Evolutionary conservation across 1,139 yeast genomes (phyloP), one percentile per base, ranked within the genome.

Genomic region (Sugiyamaella novakii): DNA sequence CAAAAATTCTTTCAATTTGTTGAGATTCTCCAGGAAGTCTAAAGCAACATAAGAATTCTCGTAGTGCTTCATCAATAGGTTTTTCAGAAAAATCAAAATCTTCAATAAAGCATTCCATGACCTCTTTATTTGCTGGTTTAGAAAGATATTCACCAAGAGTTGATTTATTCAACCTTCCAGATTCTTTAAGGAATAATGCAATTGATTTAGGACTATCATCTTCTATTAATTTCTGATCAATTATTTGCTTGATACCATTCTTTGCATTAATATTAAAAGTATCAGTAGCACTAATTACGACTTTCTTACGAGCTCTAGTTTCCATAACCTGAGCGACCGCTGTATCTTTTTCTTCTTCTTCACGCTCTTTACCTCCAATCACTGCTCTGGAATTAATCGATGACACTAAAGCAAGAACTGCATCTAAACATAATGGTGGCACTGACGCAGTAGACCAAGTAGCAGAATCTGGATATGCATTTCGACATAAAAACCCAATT

Each of bases 21-120:
- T 89, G 98, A 0, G 97, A 84, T 68, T 94, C 99, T 45, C 99
- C 99, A 0, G 98, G 98, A 49, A 94, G 75, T 66, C 99, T 79
- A 64, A 94, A 92, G 12, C 87, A 78, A 47, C 87, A 85, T 57
- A 94, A 74, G 54, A 94, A 68, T 47, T 87, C 77, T 59, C 99
- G 77, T 51, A 94, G 73, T 0, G 97, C 97, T 66, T 92, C 98
- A 67, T 94, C 98, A 1, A 94, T 89, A 60, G 98, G 77, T 58
- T 86, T 73, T 40, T 80, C 84, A 30, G 75, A 70, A 62, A 91
- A 92, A 54, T 91, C 94, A 67, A 91, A 85, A 49, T 81, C 69
- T 3, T 74, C 73, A 55, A 92, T 79, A 61, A 89, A 94, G 39
- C 77, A 72, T 47, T 75, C 75, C 59, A 92, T 72, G 12, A 91